These are phyloP conservation scores for Pythium monospermum DNA, from an alignment of 352 stramenopile genomes.

Conservation along the genomic window DNA sequence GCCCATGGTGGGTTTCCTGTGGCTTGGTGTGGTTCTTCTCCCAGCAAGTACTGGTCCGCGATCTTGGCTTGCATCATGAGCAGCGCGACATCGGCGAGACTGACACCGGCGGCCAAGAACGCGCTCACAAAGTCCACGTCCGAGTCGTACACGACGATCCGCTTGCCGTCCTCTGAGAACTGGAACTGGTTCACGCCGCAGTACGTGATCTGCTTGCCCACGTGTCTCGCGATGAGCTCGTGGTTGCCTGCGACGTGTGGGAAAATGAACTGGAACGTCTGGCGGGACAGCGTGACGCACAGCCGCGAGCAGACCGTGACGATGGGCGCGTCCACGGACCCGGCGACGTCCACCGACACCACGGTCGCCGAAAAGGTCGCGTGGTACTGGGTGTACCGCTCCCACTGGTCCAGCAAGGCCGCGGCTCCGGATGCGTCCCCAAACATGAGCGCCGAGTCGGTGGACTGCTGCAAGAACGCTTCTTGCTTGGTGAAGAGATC, in stretches of 20 bases:
- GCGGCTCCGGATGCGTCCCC: constrained; percentile 1
- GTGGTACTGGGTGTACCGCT: constrained; percentile 20
- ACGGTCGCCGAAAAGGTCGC: constrained; percentile 17
- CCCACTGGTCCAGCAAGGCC: constrained; percentile 20
- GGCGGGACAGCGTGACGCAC: constrained; percentile 22
- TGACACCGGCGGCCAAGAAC: constrained; percentile 25
- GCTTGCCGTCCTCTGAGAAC: constrained; percentile 32
- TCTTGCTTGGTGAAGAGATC: constrained; percentile 11
- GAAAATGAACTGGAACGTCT: constrained; percentile 31
- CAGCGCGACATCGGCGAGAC: constrained; percentile 33
- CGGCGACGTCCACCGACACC: constrained; percentile 15
- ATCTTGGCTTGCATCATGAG: constrained; percentile 53
- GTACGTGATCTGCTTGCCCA: constrained; percentile 47
- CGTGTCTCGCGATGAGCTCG: constrained; percentile 33
- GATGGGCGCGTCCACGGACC: constrained; percentile 15
- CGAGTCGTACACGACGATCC: constrained; percentile 49
- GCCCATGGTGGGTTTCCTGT: too few relatives aligned
- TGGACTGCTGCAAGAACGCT: constrained; percentile 3
- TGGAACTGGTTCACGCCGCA: constrained; percentile 45
- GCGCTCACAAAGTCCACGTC: constrained; percentile 56
- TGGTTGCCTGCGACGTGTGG: constrained; percentile 30
- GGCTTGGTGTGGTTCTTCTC: constrained; percentile 13
- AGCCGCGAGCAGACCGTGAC: constrained; percentile 19
- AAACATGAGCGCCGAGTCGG: constrained; percentile 13
- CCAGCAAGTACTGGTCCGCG: constrained; percentile 34